Evolutionary conservation across 805 yeast species (phyloP).

Genomic region (Wickerhamomyces silvicola): DNA sequence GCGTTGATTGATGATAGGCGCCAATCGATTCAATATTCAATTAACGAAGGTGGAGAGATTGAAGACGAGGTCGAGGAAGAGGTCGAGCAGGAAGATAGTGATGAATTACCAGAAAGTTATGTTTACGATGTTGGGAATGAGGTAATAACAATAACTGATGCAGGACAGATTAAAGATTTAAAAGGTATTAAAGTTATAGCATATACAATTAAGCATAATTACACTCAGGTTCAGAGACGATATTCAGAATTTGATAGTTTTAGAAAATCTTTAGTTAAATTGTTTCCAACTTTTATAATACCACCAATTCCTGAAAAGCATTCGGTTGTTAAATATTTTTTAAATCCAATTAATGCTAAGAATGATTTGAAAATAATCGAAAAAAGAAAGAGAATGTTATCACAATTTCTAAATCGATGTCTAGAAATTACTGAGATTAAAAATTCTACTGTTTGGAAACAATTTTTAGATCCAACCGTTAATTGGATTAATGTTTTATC

Average conservation of each 20-base stretch:
- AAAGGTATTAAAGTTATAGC: slow-evolving; percentile 59
- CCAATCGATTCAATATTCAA: background rate
- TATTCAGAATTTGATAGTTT: slow-evolving; percentile 90
- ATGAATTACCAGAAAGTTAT: background rate
- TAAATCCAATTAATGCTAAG: slow-evolving; percentile 37
- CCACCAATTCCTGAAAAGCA: slow-evolving; percentile 96
- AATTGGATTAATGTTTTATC: slow-evolving; percentile 73
- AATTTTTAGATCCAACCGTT: slow-evolving; percentile 80
- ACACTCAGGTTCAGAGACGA: slow-evolving; percentile 60
- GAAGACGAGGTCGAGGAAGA: background rate
- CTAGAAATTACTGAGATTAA: slow-evolving; percentile 47
- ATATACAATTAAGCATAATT: slow-evolving; percentile 61
- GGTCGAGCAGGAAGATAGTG: background rate
- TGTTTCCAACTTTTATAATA: slow-evolving; percentile 75
- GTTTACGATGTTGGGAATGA: too few species aligned
- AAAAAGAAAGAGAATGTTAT: slow-evolving; percentile 68
- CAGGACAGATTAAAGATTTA: slow-evolving; percentile 65
- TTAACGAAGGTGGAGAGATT: background rate
- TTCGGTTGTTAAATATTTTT: slow-evolving; percentile 42
- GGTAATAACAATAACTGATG: slow-evolving; percentile 54
- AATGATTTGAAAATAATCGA: slow-evolving; percentile 44
- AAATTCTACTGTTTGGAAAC: slow-evolving; percentile 55
- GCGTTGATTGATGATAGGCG: too few species aligned
- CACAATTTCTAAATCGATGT: slow-evolving; percentile 76
- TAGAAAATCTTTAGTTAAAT: slow-evolving; percentile 56